Conservation (phyloP, 1,284 basidiomycete species). For the Sanghuangporus baumii region DNA sequence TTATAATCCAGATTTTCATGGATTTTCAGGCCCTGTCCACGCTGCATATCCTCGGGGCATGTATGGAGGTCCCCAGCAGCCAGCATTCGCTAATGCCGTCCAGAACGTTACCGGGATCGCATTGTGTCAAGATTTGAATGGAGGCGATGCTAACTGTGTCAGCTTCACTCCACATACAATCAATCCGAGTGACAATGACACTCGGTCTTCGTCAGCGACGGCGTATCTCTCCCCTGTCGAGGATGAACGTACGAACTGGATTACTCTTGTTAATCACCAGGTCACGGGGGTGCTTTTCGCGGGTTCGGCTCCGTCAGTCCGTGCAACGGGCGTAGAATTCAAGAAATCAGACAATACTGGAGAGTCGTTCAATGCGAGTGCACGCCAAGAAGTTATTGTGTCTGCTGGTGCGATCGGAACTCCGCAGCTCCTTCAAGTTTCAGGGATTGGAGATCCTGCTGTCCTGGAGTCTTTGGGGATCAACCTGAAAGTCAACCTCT, state of each 20-base stretch:
- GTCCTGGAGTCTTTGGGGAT: slow-evolving; percentile 36
- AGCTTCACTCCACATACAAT: slow-evolving; percentile 30
- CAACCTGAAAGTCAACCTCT: slow-evolving; percentile 31
- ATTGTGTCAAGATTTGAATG: slow-evolving; percentile 29
- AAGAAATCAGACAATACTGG: slow-evolving; percentile 14
- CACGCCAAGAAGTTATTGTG: slow-evolving; percentile 28
- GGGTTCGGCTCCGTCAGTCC: slow-evolving; percentile 9
- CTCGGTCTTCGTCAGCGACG: slow-evolving; percentile 35
- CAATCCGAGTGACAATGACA: slow-evolving; percentile 29
- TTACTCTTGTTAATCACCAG: slow-evolving; percentile 31
- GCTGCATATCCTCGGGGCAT: slow-evolving; percentile 26
- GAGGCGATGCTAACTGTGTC: slow-evolving; percentile 31
- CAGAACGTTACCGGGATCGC: slow-evolving; percentile 24
- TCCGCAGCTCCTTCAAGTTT: slow-evolving; percentile 38
- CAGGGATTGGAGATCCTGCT: slow-evolving; percentile 39
- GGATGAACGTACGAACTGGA: slow-evolving; percentile 28
- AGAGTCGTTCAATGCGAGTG: slow-evolving; percentile 18
- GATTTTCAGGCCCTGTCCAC: slow-evolving; percentile 31
- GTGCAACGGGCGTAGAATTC: slow-evolving; percentile 21
- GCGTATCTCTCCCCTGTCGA: slow-evolving; percentile 39
- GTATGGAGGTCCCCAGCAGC: slow-evolving; percentile 32
- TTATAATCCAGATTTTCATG: slow-evolving; percentile 27
- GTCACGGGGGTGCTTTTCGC: slow-evolving; percentile 24
- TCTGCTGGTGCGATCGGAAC: slow-evolving; percentile 32
- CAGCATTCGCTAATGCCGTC: slow-evolving; percentile 29